Evolutionary conservation across 139 green algal species (phyloP), one percentile per base, ranked within the genome.

Genomic region (Chlamydomonas incerta): DNA sequence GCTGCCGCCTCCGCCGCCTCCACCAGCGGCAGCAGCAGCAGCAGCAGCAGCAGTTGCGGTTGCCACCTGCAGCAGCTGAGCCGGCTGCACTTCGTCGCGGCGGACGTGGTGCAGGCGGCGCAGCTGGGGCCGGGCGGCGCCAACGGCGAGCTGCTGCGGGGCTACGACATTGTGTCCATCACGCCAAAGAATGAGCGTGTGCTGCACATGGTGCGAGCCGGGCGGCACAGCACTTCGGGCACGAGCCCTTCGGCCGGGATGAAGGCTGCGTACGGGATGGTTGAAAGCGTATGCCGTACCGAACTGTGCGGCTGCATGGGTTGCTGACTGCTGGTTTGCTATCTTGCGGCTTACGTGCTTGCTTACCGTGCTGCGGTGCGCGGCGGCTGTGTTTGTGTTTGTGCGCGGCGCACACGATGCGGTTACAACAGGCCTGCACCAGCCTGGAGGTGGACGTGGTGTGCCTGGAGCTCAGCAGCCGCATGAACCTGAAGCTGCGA

Each of bases 381-480:
- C n/a, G n/a, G n/a, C n/a, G n/a, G n/a, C n/a, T n/a, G n/a, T n/a
- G n/a, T n/a, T n/a, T n/a, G n/a, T n/a, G n/a, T n/a, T n/a, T n/a
- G n/a, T n/a, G n/a, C n/a, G n/a, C n/a, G n/a, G n/a, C n/a, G n/a
- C n/a, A n/a, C n/a, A n/a, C n/a, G n/a, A n/a, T n/a, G n/a, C n/a
- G n/a, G n/a, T 65, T 28, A 26, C 52, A 46, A 52, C 37, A 85
- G 77, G 91, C 91, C 0, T 96, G 93, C 74, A 89, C 68, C 33
- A 91, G 88, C 0, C 74, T 96, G 65, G 88, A 94, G 11, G 80
- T 93, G 29, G 94, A 96, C 72, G 74, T 96, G n/a, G 92, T 96
- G 28, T 63, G 29, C 0, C 73, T 96, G 41, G 91, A 96, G 81
- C 65, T 96, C 20, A 60, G 66, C 0, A 74, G 86, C 29, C 86